Percentiles rank a stretch among this genome's conserved stretches.
Conservation (phyloP, 1,284 basidiomycete genomes). For the Mycena sp. region DNA sequence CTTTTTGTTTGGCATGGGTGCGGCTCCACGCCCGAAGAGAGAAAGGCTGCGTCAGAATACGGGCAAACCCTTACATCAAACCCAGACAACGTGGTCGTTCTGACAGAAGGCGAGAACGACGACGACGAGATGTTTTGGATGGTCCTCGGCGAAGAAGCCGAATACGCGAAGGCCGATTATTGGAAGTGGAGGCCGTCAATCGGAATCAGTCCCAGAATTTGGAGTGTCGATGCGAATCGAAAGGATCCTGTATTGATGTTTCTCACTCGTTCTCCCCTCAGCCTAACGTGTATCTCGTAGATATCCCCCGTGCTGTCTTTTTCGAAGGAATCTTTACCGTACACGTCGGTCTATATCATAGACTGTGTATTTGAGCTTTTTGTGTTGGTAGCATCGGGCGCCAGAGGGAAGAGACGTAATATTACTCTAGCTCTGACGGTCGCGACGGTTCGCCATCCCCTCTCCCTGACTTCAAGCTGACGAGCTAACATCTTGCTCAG, state of each 20-base stretch:
- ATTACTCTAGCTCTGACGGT: constrained; percentile 68
- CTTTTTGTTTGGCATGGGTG: constrained; percentile 83
- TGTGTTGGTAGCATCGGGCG: constrained; percentile 73
- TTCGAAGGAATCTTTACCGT: constrained; percentile 39
- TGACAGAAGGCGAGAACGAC: constrained; percentile 67
- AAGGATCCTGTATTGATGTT: constrained; percentile 50
- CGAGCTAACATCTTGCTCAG: constrained; percentile 45
- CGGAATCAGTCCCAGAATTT: constrained; percentile 56
- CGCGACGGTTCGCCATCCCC: constrained; percentile 56
- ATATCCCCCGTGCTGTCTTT: constrained; percentile 45
- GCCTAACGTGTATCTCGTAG: constrained; percentile 32
- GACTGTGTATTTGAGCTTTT: constrained; percentile 83
- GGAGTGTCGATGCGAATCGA: constrained; percentile 59
- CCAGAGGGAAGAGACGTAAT: constrained; percentile 63
- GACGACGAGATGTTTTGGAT: constrained; percentile 82
- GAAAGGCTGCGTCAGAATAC: constrained; percentile 68
- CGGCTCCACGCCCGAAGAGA: constrained; percentile 68
- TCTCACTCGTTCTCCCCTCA: neutral
- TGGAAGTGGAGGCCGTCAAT: constrained; percentile 72
- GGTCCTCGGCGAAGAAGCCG: constrained; percentile 73
- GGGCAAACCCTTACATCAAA: constrained; percentile 56
- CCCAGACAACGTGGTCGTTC: constrained; percentile 56
- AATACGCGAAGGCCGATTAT: constrained; percentile 78
- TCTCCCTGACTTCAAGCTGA: neutral
- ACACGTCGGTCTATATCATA: constrained; percentile 63